Evolutionary conservation across 2,329 filamentous ascomycete genomes (phyloP).

Genomic region (Volutella citrinella): DNA sequence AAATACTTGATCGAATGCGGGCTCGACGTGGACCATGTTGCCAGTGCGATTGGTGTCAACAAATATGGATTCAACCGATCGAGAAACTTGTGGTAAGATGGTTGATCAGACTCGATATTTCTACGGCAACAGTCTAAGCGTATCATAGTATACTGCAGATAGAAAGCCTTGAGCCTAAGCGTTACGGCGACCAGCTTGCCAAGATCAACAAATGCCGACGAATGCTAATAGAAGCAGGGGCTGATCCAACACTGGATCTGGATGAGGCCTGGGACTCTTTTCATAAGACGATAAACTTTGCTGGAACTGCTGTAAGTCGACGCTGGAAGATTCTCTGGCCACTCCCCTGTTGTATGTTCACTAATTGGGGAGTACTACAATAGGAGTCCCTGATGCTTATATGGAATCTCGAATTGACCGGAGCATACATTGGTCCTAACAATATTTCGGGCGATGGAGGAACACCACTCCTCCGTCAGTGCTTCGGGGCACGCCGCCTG

Average conservation of each 20-base stretch:
- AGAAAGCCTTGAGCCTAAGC: fast-evolving
- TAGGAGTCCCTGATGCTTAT: constrained; percentile 1
- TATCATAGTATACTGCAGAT: no score
- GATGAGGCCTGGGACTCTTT: not conserved
- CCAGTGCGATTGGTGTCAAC: no score
- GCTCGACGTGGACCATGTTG: constrained; percentile 8
- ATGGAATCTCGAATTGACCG: constrained; percentile 4
- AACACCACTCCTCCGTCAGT: not conserved
- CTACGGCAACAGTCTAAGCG: no score
- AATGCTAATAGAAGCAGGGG: constrained; percentile 9
- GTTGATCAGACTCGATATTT: not conserved
- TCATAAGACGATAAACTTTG: no score
- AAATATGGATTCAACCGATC: no score
- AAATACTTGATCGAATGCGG: constrained; percentile 10
- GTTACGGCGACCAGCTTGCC: not conserved
- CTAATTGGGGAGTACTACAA: not conserved
- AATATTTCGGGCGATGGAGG: not conserved
- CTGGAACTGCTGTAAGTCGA: no score
- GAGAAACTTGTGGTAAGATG: no score
- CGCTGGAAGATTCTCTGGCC: not conserved
- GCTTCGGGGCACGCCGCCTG: fast-evolving
- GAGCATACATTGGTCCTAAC: not conserved
- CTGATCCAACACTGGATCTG: constrained; percentile 3
- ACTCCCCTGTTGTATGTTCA: not conserved
- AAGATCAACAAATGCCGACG: constrained; percentile 1